Evolutionary conservation across 1,284 basidiomycete species (phyloP).

Genomic region (Pterula multifida): DNA sequence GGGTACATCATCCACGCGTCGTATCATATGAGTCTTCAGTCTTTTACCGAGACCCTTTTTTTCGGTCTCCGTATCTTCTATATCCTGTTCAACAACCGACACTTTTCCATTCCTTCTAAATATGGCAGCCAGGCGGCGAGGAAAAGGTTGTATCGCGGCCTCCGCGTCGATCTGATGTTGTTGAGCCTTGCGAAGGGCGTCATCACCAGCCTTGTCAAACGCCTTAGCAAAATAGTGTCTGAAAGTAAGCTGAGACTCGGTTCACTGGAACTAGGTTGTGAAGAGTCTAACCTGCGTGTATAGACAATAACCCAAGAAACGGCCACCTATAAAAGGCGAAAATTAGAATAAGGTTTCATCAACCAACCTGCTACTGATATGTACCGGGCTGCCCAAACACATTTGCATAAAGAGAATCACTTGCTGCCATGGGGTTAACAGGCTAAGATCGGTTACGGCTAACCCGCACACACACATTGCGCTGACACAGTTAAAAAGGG

Average conservation of each 20-base stretch:
- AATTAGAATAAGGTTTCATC: slow-evolving; percentile 1
- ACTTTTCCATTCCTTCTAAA: slow-evolving; percentile 2
- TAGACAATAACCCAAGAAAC: slow-evolving; percentile 67
- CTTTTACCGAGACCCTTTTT: neutral
- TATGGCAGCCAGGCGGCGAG: neutral
- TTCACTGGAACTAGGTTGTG: slow-evolving; percentile 5
- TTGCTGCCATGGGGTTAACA: slow-evolving; percentile 69
- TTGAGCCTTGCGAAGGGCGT: neutral
- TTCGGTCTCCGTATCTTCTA: slow-evolving; percentile 1
- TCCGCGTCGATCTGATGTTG: slow-evolving; percentile 48
- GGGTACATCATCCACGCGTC: slow-evolving; percentile 67
- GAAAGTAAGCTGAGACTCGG: slow-evolving; percentile 6
- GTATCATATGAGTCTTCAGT: slow-evolving; percentile 65
- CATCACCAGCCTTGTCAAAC: slow-evolving; percentile 29
- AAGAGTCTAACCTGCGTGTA: slow-evolving; percentile 38
- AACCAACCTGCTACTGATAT: slow-evolving; percentile 15
- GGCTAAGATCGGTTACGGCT: slow-evolving; percentile 61
- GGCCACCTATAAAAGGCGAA: slow-evolving; percentile 33
- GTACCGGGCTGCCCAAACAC: slow-evolving; percentile 60
- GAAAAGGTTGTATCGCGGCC: slow-evolving; percentile 18
- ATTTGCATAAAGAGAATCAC: slow-evolving; percentile 60
- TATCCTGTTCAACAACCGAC: neutral
- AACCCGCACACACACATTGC: slow-evolving; percentile 75
- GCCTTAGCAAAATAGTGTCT: slow-evolving; percentile 69
- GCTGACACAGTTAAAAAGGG: slow-evolving; percentile 65